A percentile compares a stretch with the other conserved stretches of the same genome.
phyloP scores from a whole-genome alignment of 164 flowering plant species.

The Vitis riparia region DNA sequence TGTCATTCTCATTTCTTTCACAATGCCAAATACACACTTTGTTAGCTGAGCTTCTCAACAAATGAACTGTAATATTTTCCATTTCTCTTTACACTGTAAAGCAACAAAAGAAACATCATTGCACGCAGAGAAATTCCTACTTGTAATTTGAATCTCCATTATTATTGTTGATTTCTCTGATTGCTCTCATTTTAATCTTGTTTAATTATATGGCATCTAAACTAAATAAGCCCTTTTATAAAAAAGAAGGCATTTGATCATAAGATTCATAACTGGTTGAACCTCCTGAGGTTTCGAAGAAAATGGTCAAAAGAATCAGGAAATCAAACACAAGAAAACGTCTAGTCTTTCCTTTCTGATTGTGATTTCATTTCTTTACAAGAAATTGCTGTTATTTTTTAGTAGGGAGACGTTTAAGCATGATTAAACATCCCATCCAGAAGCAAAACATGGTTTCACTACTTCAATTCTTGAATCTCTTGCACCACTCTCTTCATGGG shows the following conservation, averaged over 20 bases:
- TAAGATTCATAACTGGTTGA: no score
- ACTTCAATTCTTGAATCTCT: conserved; percentile 17
- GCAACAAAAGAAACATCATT: not conserved
- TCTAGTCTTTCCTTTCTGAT: not conserved
- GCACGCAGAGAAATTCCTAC: not conserved
- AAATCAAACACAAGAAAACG: no score
- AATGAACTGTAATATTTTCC: not conserved
- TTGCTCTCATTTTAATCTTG: no score
- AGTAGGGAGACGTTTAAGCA: not conserved
- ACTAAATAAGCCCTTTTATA: no score
- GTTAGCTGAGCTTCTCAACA: conserved; percentile 6
- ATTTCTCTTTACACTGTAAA: not conserved
- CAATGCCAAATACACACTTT: not conserved
- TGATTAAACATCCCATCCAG: no score
- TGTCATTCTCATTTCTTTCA: conserved; percentile 6
- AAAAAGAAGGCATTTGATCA: no score
- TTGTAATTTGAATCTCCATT: not conserved
- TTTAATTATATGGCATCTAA: no score
- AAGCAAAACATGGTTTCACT: not conserved
- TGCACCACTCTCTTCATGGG: conserved; percentile 19
- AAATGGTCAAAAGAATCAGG: no score
- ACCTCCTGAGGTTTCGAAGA: no score
- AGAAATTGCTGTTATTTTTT: not conserved
- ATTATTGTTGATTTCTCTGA: not conserved
- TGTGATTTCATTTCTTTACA: not conserved